A percentile compares a stretch with the other conserved stretches of the same genome.
Evolutionary conservation across 257 asterid species (phyloP).

Genomic region (Solanum ossicruentum): DNA sequence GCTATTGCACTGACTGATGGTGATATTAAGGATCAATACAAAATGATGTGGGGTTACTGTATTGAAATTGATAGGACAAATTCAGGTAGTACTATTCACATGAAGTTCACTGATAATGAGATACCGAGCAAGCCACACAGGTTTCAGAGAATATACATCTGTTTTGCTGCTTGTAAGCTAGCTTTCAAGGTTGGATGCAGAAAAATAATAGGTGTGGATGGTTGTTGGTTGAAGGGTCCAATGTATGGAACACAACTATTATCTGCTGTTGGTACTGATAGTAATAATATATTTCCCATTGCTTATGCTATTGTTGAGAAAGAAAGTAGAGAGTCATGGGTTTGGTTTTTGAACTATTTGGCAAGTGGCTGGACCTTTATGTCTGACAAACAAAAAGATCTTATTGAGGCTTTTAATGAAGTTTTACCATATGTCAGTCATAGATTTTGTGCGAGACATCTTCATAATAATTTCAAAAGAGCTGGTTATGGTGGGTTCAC

Average conservation of each 20-base stretch:
- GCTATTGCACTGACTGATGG: not conserved
- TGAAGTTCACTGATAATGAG: not conserved
- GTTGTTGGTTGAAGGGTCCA: not conserved
- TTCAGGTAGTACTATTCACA: not conserved
- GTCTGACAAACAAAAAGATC: no score
- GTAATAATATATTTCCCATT: not conserved
- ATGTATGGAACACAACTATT: not conserved
- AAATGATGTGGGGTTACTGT: not conserved
- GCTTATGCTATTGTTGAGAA: not conserved
- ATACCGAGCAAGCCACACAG: not conserved
- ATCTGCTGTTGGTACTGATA: not conserved
- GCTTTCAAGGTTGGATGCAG: not conserved
- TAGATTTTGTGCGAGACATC: not conserved
- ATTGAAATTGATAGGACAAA: not conserved
- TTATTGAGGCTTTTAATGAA: not conserved
- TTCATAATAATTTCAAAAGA: not conserved
- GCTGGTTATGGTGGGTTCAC: not conserved
- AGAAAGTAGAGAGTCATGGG: not conserved
- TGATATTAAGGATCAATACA: not conserved
- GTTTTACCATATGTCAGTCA: not conserved
- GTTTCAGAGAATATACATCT: not conserved
- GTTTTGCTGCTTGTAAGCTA: not conserved
- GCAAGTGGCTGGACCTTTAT: no score
- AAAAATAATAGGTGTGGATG: not conserved
- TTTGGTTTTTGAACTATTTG: not conserved